Conservation (phyloP, 805 yeast genomes). For the Barnettozyma populi region DNA sequence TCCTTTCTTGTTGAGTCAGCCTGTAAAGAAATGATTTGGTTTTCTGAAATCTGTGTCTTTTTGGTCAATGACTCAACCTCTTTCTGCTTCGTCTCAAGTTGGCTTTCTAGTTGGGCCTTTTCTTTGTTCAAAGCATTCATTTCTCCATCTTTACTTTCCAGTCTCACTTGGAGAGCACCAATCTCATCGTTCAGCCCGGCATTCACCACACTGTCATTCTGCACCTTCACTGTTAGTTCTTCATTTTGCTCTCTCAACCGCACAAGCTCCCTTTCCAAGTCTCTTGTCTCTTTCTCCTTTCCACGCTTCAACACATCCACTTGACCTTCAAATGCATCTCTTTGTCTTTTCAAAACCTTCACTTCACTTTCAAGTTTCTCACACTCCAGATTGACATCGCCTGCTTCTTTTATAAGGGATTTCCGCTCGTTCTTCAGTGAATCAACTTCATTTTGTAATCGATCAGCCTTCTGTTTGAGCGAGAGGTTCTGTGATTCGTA, state of each 20-base stretch:
- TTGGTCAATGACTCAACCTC: not conserved
- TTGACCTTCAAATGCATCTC: conserved; percentile 44
- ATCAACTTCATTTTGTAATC: conserved; percentile 28
- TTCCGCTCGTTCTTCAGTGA: conserved; percentile 29
- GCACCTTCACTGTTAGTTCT: conserved; percentile 31
- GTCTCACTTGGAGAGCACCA: conserved; percentile 22
- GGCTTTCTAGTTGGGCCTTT: conserved; percentile 14
- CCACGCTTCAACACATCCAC: conserved; percentile 42
- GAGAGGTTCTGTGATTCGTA: conserved; percentile 37
- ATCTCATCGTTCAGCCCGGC: conserved; percentile 35
- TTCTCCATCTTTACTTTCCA: conserved; percentile 2
- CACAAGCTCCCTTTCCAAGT: conserved; percentile 35
- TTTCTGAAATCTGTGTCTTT: not conserved
- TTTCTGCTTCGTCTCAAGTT: conserved; percentile 4
- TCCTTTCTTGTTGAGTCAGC: conserved; percentile 1
- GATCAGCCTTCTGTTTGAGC: conserved; percentile 30
- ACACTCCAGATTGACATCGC: conserved; percentile 7
- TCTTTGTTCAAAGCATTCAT: not conserved
- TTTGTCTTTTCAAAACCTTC: conserved; percentile 30
- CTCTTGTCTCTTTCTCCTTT: not conserved
- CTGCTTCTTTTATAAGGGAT: conserved; percentile 2
- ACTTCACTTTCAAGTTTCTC: conserved; percentile 6
- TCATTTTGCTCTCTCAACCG: conserved; percentile 35
- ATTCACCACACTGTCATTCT: conserved; percentile 30
- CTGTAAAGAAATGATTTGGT: conserved; percentile 3